Conservation (phyloP, 352 stramenopile species). For the Thraustotheca clavata region DNA sequence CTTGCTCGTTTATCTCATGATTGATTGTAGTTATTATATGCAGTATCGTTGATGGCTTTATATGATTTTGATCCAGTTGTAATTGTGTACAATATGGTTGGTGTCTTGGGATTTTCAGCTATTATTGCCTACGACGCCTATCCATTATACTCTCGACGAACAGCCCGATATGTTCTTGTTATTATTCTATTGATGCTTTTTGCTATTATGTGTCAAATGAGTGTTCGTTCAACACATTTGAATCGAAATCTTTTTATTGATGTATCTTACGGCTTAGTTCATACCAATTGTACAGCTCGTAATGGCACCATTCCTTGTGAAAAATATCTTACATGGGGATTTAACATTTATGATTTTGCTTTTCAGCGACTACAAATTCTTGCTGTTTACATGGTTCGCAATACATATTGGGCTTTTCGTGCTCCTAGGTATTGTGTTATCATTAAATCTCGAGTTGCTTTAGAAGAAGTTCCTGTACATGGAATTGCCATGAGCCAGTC, state of each 20-base stretch:
- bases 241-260: neutral
- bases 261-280: slow-evolving; percentile 1
- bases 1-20: neutral
- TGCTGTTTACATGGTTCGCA: slow-evolving; percentile 19
- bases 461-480: slow-evolving; percentile 18
- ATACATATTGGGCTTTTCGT: slow-evolving; percentile 21
- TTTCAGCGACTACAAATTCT: slow-evolving; percentile 21
- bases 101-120: slow-evolving; percentile 17
- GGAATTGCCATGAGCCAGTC: neutral
- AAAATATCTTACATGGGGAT: slow-evolving; percentile 10
- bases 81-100: slow-evolving; percentile 15
- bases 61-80: neutral
- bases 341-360: slow-evolving; percentile 21
- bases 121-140: slow-evolving; percentile 20
- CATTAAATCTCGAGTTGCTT: slow-evolving; percentile 17
- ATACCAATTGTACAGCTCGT: neutral
- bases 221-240: neutral
- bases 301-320: slow-evolving; percentile 1
- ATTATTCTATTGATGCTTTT: slow-evolving; percentile 7
- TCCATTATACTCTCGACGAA: slow-evolving; percentile 5
- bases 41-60: slow-evolving; percentile 1
- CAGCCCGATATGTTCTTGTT: slow-evolving; percentile 14
- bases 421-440: slow-evolving; percentile 20
- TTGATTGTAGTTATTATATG: slow-evolving; percentile 7
- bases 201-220: neutral